Evolutionary conservation across 2,329 filamentous ascomycete genomes (phyloP).

Genomic region (Colletotrichum aenigma): DNA sequence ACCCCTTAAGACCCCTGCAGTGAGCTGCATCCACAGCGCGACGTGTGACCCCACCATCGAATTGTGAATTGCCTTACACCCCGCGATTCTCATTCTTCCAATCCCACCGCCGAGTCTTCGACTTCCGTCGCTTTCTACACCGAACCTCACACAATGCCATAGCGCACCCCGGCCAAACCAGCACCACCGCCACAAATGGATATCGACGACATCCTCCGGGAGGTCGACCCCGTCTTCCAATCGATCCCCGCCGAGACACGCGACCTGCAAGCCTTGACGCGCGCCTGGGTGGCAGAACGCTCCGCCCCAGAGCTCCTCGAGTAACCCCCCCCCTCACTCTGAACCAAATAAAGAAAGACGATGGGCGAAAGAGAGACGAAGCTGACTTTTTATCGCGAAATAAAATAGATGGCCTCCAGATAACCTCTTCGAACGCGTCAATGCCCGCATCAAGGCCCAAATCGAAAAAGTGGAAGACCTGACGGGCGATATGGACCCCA

Average conservation of each 20-base stretch:
- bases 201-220: conserved; percentile 79
- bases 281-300: conserved; percentile 92
- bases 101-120: not conserved
- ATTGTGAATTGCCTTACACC: not conserved
- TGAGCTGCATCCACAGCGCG: not conserved
- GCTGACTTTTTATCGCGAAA: not conserved
- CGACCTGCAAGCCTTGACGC: conserved; percentile 88
- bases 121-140: not conserved
- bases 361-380: not conserved
- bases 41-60: conserved; percentile 7
- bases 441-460: conserved; percentile 72
- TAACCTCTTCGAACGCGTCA: conserved; percentile 81
- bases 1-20: not conserved
- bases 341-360: not conserved
- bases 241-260: conserved; percentile 62
- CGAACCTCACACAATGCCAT: not conserved
- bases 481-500: conserved; percentile 86
- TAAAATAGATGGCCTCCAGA: conserved; percentile 65
- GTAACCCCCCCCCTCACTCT: conserved; percentile 46
- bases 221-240: conserved; percentile 67
- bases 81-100: not conserved
- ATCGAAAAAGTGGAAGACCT: conserved; percentile 76
- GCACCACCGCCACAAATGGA: conserved; percentile 59
- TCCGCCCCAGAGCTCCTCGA: conserved; percentile 87
- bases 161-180: not conserved